phyloP scores from a whole-genome alignment of 148 eudicot genomes.

The Diospyros kaki region DNA sequence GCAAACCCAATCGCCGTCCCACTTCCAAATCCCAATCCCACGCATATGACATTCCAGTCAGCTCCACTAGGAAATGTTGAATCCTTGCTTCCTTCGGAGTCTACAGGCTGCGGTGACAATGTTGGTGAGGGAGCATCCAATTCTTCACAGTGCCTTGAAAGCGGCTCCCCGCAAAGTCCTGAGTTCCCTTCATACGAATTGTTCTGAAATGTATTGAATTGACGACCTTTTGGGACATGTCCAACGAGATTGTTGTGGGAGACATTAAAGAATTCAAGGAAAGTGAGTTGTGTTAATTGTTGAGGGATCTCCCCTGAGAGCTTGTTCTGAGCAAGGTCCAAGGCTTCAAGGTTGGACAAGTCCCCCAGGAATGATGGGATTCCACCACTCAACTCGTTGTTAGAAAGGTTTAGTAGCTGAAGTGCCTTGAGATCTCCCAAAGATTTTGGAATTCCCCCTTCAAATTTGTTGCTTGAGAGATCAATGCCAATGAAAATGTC shows the following conservation, averaged over 20 bases:
- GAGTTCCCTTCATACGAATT: constrained; percentile 24
- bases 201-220: constrained; percentile 29
- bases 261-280: constrained; percentile 27
- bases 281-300: constrained; percentile 16
- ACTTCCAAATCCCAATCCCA: constrained; percentile 23
- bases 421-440: constrained; percentile 24
- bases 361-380: constrained; percentile 27
- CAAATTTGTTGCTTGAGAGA: constrained; percentile 26
- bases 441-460: constrained; percentile 17
- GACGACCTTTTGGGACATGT: constrained; percentile 26
- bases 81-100: neutral
- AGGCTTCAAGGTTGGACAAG: constrained; percentile 23
- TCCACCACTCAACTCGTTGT: constrained; percentile 22
- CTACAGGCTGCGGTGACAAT: neutral
- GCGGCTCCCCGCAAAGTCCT: constrained; percentile 28
- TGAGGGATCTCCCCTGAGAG: constrained; percentile 34
- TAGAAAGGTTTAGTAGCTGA: constrained; percentile 31
- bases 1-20: constrained; percentile 22
- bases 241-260: constrained; percentile 31
- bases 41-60: constrained; percentile 24
- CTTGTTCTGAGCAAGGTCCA: constrained; percentile 33
- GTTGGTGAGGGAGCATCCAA: too few species aligned
- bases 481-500: constrained; percentile 20
- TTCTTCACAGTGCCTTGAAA: constrained; percentile 22
- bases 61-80: neutral